Conservation (phyloP, 768 basidiomycete species). For the Agaricus blazei region DNA sequence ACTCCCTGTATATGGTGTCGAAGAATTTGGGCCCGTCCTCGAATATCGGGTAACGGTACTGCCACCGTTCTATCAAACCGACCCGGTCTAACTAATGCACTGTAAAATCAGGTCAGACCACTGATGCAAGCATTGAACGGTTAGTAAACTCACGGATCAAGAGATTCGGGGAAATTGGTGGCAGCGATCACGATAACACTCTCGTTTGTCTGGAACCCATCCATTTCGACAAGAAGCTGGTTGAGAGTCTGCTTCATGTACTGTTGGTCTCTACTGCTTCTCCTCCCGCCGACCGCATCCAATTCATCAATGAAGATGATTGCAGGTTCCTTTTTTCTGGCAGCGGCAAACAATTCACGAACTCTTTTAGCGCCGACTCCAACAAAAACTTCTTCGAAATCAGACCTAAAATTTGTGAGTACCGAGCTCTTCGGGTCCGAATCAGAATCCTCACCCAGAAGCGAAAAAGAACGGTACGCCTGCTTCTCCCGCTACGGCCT, state of each 20-base stretch:
- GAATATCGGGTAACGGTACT: slow-evolving; percentile 92
- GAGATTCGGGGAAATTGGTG: slow-evolving; percentile 95
- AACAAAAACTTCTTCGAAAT: slow-evolving; percentile 98
- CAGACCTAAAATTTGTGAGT: slow-evolving; percentile 47
- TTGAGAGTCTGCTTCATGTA: slow-evolving; percentile 95
- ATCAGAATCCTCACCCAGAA: slow-evolving; percentile 56
- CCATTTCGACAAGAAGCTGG: slow-evolving; percentile 94
- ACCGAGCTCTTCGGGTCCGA: neutral
- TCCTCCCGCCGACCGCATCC: slow-evolving; percentile 90
- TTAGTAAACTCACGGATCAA: slow-evolving; percentile 68
- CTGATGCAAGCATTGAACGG: slow-evolving; percentile 4
- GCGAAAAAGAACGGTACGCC: slow-evolving; percentile 98
- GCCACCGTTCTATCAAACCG: slow-evolving; percentile 93
- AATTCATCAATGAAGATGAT: slow-evolving; percentile 99
- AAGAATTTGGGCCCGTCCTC: slow-evolving; percentile 90
- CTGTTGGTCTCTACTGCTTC: slow-evolving; percentile 77
- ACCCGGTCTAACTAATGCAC: slow-evolving; percentile 92
- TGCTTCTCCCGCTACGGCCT: slow-evolving; percentile 96
- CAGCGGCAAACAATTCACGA: slow-evolving; percentile 89
- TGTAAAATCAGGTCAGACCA: slow-evolving; percentile 22
- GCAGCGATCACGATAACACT: slow-evolving; percentile 94
- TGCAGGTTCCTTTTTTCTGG: slow-evolving; percentile 90
- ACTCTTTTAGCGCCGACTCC: slow-evolving; percentile 94
- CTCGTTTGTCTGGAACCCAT: slow-evolving; percentile 91
- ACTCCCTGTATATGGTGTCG: slow-evolving; percentile 88